Evolutionary conservation across 257 asterid species (phyloP), one percentile per base, ranked within the genome.

Genomic region (Gynochthodes officinalis): DNA sequence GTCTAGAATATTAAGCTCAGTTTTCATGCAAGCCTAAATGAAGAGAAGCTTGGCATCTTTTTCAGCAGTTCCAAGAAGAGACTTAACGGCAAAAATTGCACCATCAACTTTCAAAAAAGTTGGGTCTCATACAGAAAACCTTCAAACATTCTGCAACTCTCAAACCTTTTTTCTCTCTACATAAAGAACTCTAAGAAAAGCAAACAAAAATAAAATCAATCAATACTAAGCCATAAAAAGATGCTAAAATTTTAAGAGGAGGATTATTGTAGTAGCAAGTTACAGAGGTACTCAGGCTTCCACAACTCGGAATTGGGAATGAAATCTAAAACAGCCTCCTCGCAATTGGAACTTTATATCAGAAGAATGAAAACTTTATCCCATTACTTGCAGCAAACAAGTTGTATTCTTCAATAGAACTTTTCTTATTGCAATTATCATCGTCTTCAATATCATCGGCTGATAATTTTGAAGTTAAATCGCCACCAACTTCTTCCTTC

Each of bases 341-440:
- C 89, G 46, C 75, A 70, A 55, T 66, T 37, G 57, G 42, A 42
- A 65, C 77, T 77, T 70, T 79, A 73, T 61, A 80, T 74, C 90
- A 90, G 86, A 86, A 87, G 83, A 95, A 77, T 1, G 97, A 86
- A 87, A 95, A 92, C 79, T 84, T 77, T 33, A 95, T 89, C 71
- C 93, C 97, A 62, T 92, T 90, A 68, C 87, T 86, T 55, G 91
- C 84, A 27, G 95, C 96, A 85, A 95, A 95, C 85, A 90, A 82
- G 83, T 92, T 95, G 78, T 92, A 90, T 83, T 95, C 97, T 85
- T 88, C 95, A 8, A 87, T 16, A n/a, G 86, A 75, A 64, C 82
- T 89, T 76, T 86, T 88, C 82, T 84, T 80, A 63, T 81, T 74
- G 88, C 87, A 77, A 49, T 75, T 75, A 48, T 61, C 74, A 76